phyloP scores from a whole-genome alignment of 805 yeast genomes.

The Candida lessepsii region DNA sequence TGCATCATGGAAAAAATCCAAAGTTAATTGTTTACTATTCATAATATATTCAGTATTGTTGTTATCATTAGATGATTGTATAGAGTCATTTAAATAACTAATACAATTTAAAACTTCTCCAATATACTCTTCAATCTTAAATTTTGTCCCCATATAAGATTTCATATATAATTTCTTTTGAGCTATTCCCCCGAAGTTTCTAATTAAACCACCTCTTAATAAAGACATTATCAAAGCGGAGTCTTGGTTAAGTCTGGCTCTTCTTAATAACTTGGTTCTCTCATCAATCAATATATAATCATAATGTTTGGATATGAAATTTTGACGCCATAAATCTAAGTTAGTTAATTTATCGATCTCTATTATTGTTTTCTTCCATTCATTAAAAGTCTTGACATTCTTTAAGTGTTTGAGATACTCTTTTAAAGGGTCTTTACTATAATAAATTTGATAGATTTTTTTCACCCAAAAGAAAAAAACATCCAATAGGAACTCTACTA shows the following conservation, averaged over 20 bases:
- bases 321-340: constrained; percentile 67
- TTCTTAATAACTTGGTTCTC: constrained; percentile 58
- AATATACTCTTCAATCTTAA: constrained; percentile 82
- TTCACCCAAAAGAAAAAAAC: constrained; percentile 48
- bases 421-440: constrained; percentile 43
- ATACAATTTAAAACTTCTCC: constrained; percentile 71
- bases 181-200: constrained; percentile 91
- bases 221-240: constrained; percentile 58
- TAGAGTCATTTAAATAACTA: constrained; percentile 52
- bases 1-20: constrained; percentile 81
- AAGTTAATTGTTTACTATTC: constrained; percentile 56
- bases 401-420: constrained; percentile 50
- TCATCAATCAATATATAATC: constrained; percentile 82
- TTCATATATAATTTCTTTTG: constrained; percentile 75
- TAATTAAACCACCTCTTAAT: constrained; percentile 75
- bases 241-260: constrained; percentile 62
- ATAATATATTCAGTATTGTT: constrained; percentile 34
- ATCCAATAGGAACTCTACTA: constrained; percentile 44
- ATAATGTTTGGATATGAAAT: constrained; percentile 75
- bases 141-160: constrained; percentile 85
- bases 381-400: constrained; percentile 57
- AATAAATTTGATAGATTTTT: constrained; percentile 33
- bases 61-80: constrained; percentile 22
- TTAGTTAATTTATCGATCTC: constrained; percentile 50
- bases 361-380: constrained; percentile 60